Base-by-base conservation (phyloP, 2,329 filamentous ascomycete genomes). In the Microthyrium microscopicum region DNA sequence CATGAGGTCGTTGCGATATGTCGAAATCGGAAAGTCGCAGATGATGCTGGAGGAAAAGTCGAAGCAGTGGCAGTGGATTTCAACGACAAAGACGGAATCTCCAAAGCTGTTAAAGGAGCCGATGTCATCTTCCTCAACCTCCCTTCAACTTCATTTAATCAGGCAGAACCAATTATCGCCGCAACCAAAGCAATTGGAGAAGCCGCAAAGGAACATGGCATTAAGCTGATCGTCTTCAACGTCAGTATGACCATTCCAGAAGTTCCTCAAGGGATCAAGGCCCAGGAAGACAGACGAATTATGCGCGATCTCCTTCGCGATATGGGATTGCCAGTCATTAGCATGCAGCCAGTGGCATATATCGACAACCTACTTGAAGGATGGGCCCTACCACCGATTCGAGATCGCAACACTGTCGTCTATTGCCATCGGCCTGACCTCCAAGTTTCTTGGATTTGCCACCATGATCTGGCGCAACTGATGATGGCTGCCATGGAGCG, bases 341-440 rank as follows among this genome's bases (percentile, higher is more conserved):
- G 44, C 35, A 53, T 56, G 16, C 47, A 57, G 36, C 54, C 54
- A 4, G 54, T 56, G 5, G 49, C 49, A 9, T 57, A 53, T 38
- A 42, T 57, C 5, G 53, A 57, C 37, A 57, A 57, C 22, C 41
- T 57, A 0, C 46, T 56, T 6, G 53, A 56, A 39, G 54, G 54
- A 21, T 57, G 54, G 54, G 52, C 54, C 4, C 39, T 53, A 9
- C 47, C 49, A 2, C 49, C 52, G 0, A 49, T 57, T 16, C 42
- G 47, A 3, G 52, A 56, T 33, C 37, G 39, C 7, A 43, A 52
- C 8, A 55, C 49, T 1, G 40, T 58, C 18, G 47, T 54, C 3
- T 57, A 58, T 40, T 58, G 55, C 41, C 54, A 57, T 44, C 54
- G 54, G 32, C 51, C 52, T 0, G 37, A 42, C 4, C 47, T 58